Percentiles rank a stretch among this genome's conserved stretches.
phyloP scores from a whole-genome alignment of 208 protist species.

The Acanthamoeba pearcei region DNA sequence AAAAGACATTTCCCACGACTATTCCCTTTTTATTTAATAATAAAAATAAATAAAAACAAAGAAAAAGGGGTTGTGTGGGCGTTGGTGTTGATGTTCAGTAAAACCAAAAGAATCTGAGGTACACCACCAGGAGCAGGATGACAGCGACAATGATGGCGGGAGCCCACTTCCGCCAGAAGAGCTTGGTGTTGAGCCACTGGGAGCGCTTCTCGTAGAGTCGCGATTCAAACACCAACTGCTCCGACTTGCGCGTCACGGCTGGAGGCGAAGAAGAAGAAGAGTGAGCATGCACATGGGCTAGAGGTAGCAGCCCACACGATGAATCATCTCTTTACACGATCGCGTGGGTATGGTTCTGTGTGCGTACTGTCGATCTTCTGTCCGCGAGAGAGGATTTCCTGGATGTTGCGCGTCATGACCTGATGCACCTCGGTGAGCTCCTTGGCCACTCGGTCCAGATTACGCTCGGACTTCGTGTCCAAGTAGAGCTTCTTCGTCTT shows the following conservation, averaged over 20 bases:
- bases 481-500: slow-evolving; percentile 88
- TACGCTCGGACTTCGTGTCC: slow-evolving; percentile 87
- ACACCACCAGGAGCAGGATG: slow-evolving; percentile 82
- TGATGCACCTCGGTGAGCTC: slow-evolving; percentile 88
- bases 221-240: slow-evolving; percentile 77
- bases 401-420: slow-evolving; percentile 92
- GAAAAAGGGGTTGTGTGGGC: no score
- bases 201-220: slow-evolving; percentile 86
- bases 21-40: background rate
- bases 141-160: slow-evolving; percentile 79
- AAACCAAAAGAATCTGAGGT: slow-evolving; percentile 84
- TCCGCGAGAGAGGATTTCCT: slow-evolving; percentile 89
- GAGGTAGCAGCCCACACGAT: no score
- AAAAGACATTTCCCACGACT: background rate
- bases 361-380: slow-evolving; percentile 87
- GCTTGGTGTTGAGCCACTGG: slow-evolving; percentile 82
- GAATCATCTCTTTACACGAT: background rate
- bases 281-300: background rate
- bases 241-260: slow-evolving; percentile 35
- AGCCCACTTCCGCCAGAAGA: slow-evolving; percentile 85
- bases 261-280: background rate
- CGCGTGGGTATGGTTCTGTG: background rate
- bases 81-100: background rate
- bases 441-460: slow-evolving; percentile 85
- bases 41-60: no score